A percentile compares a stretch with the other conserved stretches of the same genome.
Conservation (phyloP, 257 asterid species). For the Leptodermis oblonga region DNA sequence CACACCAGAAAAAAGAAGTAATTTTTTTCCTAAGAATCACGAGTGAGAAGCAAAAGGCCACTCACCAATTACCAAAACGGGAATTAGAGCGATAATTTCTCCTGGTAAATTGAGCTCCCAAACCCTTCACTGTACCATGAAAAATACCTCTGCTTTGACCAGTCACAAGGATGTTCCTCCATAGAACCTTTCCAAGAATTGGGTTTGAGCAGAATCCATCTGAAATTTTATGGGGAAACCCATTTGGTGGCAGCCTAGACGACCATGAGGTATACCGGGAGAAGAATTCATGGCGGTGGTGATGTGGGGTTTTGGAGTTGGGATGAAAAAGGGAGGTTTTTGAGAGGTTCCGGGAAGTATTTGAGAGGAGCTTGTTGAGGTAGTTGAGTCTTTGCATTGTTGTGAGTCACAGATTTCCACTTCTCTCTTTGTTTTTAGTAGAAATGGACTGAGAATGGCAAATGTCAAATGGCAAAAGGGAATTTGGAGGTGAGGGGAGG, state of each 20-base stretch:
- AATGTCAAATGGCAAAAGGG: background rate
- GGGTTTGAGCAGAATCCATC: conserved; percentile 22
- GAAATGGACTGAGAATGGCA: background rate
- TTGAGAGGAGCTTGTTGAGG: conserved; percentile 20
- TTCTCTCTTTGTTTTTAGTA: background rate
- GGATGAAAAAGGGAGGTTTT: conserved; percentile 5
- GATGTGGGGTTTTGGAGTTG: background rate
- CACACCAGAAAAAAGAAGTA: background rate
- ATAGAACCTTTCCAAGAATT: conserved; percentile 8
- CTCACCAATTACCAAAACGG: conserved; percentile 19
- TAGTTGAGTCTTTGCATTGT: conserved; percentile 23
- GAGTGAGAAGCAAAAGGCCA: background rate
- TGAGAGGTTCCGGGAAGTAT: conserved; percentile 13
- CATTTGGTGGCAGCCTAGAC: conserved; percentile 11
- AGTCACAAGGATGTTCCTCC: background rate
- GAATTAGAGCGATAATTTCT: conserved; percentile 15
- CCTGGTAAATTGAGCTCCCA: conserved; percentile 14
- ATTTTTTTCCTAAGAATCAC: background rate
- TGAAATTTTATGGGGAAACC: conserved; percentile 11
- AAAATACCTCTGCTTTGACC: conserved; percentile 14
- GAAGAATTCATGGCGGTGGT: conserved; percentile 13
- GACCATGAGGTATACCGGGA: conserved; percentile 13
- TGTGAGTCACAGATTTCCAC: background rate
- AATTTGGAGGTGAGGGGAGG: too few species aligned
- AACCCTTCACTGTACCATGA: conserved; percentile 11